phyloP scores from a whole-genome alignment of 202 grass and related monocot genomes.

The Saccharum hybrid region DNA sequence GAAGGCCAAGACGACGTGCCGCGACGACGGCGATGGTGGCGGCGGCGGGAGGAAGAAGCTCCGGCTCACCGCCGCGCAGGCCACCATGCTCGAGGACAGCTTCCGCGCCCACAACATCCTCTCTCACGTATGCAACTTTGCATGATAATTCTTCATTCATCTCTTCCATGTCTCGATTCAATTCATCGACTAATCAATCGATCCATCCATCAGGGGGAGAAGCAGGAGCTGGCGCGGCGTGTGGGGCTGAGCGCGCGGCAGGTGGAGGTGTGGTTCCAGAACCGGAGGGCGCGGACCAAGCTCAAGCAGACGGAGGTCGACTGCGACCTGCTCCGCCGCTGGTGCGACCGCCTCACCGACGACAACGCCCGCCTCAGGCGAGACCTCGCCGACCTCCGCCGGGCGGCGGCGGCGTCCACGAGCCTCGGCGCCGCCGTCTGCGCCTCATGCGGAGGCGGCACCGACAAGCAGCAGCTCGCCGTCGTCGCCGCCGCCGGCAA shows the following conservation, averaged over 20 bases:
- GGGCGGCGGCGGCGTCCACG: background rate
- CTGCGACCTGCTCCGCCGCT: slow-evolving; percentile 59
- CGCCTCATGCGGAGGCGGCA: background rate
- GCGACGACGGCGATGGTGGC: background rate
- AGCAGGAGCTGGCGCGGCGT: slow-evolving; percentile 53
- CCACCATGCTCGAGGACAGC: slow-evolving; percentile 54
- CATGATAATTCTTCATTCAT: background rate
- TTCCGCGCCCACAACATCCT: slow-evolving; percentile 63
- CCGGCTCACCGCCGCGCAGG: slow-evolving; percentile 56
- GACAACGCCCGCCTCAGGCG: slow-evolving; percentile 56
- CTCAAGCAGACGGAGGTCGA: slow-evolving; percentile 71
- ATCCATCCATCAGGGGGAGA: slow-evolving; percentile 39
- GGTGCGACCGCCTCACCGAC: slow-evolving; percentile 51
- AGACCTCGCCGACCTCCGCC: slow-evolving; percentile 46
- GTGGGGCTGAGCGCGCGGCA: slow-evolving; percentile 61
- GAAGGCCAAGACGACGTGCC: background rate
- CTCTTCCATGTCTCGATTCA: background rate
- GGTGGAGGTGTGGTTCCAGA: slow-evolving; percentile 90
- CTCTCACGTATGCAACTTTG: slow-evolving; percentile 29
- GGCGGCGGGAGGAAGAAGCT: slow-evolving; percentile 65
- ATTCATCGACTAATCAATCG: background rate
- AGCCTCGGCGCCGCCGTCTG: background rate
- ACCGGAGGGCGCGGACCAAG: slow-evolving; percentile 67
- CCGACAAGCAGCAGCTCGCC: background rate
- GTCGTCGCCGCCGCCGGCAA: background rate